These are phyloP conservation scores for Penicillium occitanis DNA, from an alignment of 2,329 filamentous ascomycete species.

Conservation along the genomic window DNA sequence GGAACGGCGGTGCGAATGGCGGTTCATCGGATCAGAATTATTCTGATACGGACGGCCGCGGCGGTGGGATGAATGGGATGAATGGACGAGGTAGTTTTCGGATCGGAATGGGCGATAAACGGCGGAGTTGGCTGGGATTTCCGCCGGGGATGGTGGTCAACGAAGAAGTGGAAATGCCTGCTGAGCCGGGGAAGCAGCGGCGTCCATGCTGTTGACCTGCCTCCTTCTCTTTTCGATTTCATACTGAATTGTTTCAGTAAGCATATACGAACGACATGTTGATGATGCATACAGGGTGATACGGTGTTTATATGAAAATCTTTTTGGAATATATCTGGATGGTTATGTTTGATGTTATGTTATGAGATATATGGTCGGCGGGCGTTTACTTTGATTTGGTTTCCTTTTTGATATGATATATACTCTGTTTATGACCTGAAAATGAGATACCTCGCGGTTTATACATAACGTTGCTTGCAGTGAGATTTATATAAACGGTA, in stretches of 20 bases:
- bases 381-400: background rate
- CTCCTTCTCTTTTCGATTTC: background rate
- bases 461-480: background rate
- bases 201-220: slow-evolving; percentile 43
- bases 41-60: slow-evolving; percentile 42
- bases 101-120: slow-evolving; percentile 59
- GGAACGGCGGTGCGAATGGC: slow-evolving; percentile 41
- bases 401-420: background rate
- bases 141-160: slow-evolving; percentile 47
- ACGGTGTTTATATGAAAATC: background rate
- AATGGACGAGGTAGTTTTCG: slow-evolving; percentile 60
- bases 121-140: slow-evolving; percentile 66
- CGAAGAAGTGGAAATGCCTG: slow-evolving; percentile 33
- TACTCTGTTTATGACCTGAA: background rate
- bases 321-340: slow-evolving; percentile 22
- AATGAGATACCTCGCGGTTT: background rate
- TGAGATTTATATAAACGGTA: background rate
- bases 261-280: slow-evolving; percentile 1
- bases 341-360: background rate
- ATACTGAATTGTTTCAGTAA: background rate
- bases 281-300: slow-evolving; percentile 1
- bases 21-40: slow-evolving; percentile 38
- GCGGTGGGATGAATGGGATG: slow-evolving; percentile 20
- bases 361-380: background rate
- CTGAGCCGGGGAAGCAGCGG: slow-evolving; percentile 35